Base-by-base conservation (phyloP, 2,329 filamentous ascomycete genomes). In the Exophiala aquamarina region DNA sequence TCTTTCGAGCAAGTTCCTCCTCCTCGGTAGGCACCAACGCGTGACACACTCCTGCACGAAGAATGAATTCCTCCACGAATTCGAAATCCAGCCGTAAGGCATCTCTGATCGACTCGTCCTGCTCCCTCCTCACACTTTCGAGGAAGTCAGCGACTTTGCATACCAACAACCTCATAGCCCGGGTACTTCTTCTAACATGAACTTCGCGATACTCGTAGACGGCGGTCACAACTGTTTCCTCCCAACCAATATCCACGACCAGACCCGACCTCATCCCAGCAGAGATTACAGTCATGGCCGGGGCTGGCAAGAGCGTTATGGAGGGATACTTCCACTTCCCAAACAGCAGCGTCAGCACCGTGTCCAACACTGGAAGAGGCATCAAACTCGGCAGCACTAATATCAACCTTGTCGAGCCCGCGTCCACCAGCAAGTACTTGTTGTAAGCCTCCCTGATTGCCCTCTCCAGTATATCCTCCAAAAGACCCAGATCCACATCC, bases 161-260 rank as follows among this genome's bases (percentile, higher is more conserved):
- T 34, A 86, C 78, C 15, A 97, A 70, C 47, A 79, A 66, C 61
- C 84, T 91, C 49, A 86, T 89, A 26, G 82, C 90, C 55, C 93
- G 78, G 11, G 88, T 75, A 31, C 81, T 92, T 44, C 88, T 78
- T 47, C 76, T 80, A 44, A 81, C 82, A 13, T 77, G 75, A 1
- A 95, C 81, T 64, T 95, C 90, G 44, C 88, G 84, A 65, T 90
- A 95, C 68, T 98, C 93, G 63, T 91, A 97, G 5, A 97, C 77
- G 4, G 84, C 87, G 0, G 89, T 95, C 17, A 94, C 81, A 1
- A 85, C 79, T 0, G 91, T 95, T 67, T 97, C 93, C 33, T 83
- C 78, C 93, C 93, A 98, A 34, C 92, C 93, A 50, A 98, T 77
- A 62, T 98, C 90, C 29, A 98, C 76, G 1, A 97, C 82, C 33